Evolutionary conservation across 1,284 basidiomycete species (phyloP).

Genomic region (Ustilago loliicola): DNA sequence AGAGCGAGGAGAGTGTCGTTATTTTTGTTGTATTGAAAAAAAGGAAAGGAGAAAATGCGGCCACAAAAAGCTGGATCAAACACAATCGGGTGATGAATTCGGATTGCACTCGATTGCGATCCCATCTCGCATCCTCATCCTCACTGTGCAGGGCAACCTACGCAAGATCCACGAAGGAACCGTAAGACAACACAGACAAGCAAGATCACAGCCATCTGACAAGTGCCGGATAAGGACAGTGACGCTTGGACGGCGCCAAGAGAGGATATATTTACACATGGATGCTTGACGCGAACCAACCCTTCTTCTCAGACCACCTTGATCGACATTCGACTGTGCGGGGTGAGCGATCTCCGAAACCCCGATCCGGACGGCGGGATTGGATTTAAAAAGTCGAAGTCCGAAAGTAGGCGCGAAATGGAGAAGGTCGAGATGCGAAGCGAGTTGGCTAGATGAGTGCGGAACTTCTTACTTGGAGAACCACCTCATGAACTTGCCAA

Average conservation of each 20-base stretch:
- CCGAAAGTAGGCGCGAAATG: neutral
- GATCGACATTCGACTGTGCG: neutral
- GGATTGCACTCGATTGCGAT: neutral
- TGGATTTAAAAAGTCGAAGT: neutral
- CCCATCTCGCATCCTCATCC: neutral
- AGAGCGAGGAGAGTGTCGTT: neutral
- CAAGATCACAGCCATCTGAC: neutral
- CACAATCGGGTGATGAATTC: neutral
- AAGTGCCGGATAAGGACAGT: neutral
- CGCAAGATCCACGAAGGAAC: neutral
- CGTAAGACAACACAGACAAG: neutral
- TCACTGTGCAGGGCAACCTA: neutral
- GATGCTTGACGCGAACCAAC: neutral
- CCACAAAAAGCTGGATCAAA: neutral
- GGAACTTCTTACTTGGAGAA: constrained; percentile 80
- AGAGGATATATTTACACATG: constrained; percentile 1
- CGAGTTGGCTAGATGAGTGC: neutral
- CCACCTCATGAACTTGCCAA: constrained; percentile 90
- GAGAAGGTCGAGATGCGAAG: neutral
- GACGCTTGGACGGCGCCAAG: neutral
- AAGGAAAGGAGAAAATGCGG: neutral
- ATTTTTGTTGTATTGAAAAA: neutral
- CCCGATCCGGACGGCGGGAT: neutral
- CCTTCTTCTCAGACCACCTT: neutral
- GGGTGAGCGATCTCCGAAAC: neutral